Evolutionary conservation across 106 monocot genomes (phyloP), one percentile per base, ranked within the genome.

Genomic region (Posidonia australis): DNA sequence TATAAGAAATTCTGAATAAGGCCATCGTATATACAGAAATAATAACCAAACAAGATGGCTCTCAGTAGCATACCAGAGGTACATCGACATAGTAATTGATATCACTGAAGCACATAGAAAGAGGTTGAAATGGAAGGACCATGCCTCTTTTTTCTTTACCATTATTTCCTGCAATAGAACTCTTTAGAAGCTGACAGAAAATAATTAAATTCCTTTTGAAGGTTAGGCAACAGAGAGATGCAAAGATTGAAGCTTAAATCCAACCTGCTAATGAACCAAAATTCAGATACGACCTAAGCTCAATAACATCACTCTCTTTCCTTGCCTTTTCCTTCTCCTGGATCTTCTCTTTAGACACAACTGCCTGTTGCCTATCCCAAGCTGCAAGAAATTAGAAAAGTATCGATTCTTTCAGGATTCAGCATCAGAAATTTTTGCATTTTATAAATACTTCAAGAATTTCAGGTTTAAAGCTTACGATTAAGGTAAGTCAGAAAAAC

Each of bases 81-180:
- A 99, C 72, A 68, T 91, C 88, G 18, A 99, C 88, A 66, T 88
- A 99, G 66, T 99, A 99, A 70, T 92, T 91, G 31, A 99, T 86
- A 69, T 99, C 76, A 48, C 73, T 91, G 69, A 99, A 99, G 67
- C 83, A 81, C 98, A 99, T 91, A 23, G 85, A 83, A 74, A 85
- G 91, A 60, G 98, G 87, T 48, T 92, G 83, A 81, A 99, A 99
- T 24, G 98, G 98, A 69, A 99, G 83, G 61, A 99, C 98, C 98
- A 99, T 99, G 48, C 98, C 98, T 72, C 78, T 81, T 69, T 86
- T 66, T 66, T 85, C 77, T 75, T 85, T 81, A n/a, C 25, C 74
- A 67, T 78, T 74, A 16, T 58, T 58, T 58, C 58, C 58, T 58
- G 58, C 14, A 17, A 12, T 28, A 31, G 11, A 26, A 26, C 0